A percentile compares a stretch with the other conserved stretches of the same genome.
Evolutionary conservation across 805 yeast species (phyloP).

Genomic region (Suhomyces canberraensis): DNA sequence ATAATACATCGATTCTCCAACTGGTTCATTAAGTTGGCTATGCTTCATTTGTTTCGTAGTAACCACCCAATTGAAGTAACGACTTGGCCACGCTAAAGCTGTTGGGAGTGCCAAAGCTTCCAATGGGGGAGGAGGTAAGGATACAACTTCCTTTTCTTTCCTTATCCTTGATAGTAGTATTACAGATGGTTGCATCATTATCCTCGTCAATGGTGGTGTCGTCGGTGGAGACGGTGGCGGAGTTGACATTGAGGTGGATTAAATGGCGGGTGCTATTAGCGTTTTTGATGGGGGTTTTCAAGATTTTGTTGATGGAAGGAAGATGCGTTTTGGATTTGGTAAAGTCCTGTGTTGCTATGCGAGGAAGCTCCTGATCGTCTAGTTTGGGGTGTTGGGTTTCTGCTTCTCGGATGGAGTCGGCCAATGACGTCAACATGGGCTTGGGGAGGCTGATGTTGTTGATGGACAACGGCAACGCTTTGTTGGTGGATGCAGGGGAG

Average conservation of each 20-base stretch:
- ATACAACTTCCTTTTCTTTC: constrained; percentile 8
- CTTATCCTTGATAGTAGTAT: constrained; percentile 4
- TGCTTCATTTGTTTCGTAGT: constrained; percentile 2
- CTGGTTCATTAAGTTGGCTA: neutral
- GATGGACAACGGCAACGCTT: constrained; percentile 10
- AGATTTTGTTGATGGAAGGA: constrained; percentile 43
- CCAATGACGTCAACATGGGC: constrained; percentile 9
- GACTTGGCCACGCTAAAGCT: constrained; percentile 45
- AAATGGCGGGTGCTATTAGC: constrained; percentile 23
- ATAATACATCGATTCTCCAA: no score
- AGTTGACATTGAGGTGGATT: constrained; percentile 12
- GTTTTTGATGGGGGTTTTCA: constrained; percentile 42
- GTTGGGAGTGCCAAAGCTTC: constrained; percentile 41
- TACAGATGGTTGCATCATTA: constrained; percentile 18
- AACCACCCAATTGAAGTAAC: constrained; percentile 41
- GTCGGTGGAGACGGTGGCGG: constrained; percentile 4
- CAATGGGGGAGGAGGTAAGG: constrained; percentile 34
- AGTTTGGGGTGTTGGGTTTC: neutral
- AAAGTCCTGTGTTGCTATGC: neutral
- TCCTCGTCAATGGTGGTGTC: constrained; percentile 1
- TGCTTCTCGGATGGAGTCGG: constrained; percentile 2
- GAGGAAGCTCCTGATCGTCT: neutral
- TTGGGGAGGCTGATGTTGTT: constrained; percentile 9
- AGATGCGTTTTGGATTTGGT: constrained; percentile 14
- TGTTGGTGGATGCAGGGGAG: constrained; percentile 7